Evolutionary conservation across 2,329 filamentous ascomycete species (phyloP).

Genomic region (Sporothrix variecibatus): DNA sequence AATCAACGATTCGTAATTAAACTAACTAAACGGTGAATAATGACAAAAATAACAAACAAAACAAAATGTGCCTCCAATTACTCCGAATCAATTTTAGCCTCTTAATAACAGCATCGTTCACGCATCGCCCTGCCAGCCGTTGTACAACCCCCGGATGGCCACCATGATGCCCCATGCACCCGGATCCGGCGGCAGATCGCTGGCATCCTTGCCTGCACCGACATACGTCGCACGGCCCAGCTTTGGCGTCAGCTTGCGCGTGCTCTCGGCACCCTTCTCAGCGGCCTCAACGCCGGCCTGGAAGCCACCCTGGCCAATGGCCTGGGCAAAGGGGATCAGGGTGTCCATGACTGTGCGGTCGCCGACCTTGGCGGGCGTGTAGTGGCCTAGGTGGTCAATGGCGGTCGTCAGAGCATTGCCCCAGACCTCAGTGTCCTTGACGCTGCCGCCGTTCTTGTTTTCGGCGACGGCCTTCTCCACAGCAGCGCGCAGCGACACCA

Average conservation of each 20-base stretch:
- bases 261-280: conserved; percentile 60
- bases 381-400: conserved; percentile 50
- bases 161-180: conserved; percentile 70
- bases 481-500: conserved; percentile 50
- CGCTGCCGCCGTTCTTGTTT: background rate
- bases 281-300: conserved; percentile 61
- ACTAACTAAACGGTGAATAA: background rate
- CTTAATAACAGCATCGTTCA: background rate
- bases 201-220: conserved; percentile 51
- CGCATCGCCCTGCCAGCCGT: conserved; percentile 24
- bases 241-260: conserved; percentile 64
- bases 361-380: conserved; percentile 57
- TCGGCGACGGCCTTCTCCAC: conserved; percentile 34
- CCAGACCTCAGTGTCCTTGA: conserved; percentile 43
- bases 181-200: conserved; percentile 64
- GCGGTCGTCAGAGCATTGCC: conserved; percentile 46
- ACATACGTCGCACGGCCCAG: conserved; percentile 71
- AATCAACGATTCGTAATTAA: background rate
- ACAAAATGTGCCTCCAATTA: background rate
- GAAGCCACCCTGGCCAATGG: conserved; percentile 51
- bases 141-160: conserved; percentile 46
- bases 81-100: background rate
- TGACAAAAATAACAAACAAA: background rate
- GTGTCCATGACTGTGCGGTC: conserved; percentile 61
- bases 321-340: conserved; percentile 55